These are phyloP conservation scores for Claviceps sp. DNA, from an alignment of 2,329 filamentous ascomycete species.

Conservation along the genomic window DNA sequence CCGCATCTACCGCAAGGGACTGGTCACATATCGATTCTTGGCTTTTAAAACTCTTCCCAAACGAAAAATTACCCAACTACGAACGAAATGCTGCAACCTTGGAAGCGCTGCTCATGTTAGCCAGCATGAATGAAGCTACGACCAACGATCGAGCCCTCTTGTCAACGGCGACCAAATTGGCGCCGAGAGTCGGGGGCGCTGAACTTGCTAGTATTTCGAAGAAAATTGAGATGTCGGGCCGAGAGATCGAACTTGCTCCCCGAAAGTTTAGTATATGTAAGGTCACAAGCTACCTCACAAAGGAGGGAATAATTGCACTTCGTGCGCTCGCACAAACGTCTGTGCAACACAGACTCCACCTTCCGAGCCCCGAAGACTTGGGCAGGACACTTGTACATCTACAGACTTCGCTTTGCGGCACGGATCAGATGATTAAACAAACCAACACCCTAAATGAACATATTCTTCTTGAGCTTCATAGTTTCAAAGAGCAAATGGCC, in stretches of 20 bases:
- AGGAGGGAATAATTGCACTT: conserved; percentile 41
- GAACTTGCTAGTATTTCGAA: neutral
- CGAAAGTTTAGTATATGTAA: conserved; percentile 25
- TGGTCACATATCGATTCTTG: conserved; percentile 82
- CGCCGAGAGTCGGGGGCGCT: conserved; percentile 23
- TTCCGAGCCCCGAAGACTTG: conserved; percentile 34
- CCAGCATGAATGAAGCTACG: conserved; percentile 61
- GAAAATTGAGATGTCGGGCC: neutral
- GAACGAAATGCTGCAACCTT: conserved; percentile 81
- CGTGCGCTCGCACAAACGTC: conserved; percentile 42
- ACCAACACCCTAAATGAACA: conserved; percentile 43
- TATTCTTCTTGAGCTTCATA: conserved; percentile 35
- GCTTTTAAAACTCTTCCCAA: conserved; percentile 54
- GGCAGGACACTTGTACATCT: conserved; percentile 40
- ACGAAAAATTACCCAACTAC: conserved; percentile 53
- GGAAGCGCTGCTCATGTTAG: conserved; percentile 58
- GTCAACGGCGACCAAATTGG: conserved; percentile 43
- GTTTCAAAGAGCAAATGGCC: conserved; percentile 24
- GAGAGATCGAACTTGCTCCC: conserved; percentile 21
- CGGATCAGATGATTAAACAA: conserved; percentile 42
- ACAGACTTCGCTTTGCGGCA: conserved; percentile 37
- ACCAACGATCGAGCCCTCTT: conserved; percentile 55
- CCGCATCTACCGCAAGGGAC: conserved; percentile 73
- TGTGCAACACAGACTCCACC: conserved; percentile 34
- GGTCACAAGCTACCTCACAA: conserved; percentile 24